Evolutionary conservation across 192 early-diverging fungal species (phyloP), one percentile per base, ranked within the genome.

Genomic region (Entomortierella beljakovae): DNA sequence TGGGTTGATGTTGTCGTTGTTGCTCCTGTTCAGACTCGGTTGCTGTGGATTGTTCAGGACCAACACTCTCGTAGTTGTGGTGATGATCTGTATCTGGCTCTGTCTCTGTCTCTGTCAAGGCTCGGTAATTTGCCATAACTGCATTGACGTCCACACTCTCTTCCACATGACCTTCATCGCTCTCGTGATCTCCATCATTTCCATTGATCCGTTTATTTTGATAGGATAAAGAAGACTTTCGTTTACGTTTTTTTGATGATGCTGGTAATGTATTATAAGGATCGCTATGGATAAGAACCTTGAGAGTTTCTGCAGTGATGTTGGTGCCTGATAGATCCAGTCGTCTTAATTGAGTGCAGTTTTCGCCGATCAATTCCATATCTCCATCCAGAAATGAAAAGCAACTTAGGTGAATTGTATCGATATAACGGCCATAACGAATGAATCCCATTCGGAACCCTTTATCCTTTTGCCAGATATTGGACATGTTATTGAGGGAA

Each of bases 61-160:
- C 54, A 20, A 40, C n/a, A 38, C 54, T 63, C 46, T 70, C 68
- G 38, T 61, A 61, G 43, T 46, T 46, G 5, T 52, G 67, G 20
- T 68, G 51, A 29, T 58, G 40, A 51, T 70, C 68, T 9, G 49
- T 23, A 15, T 74, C 71, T 2, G 53, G 37, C 31, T 66, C 71
- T 6, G 71, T 74, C 57, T 74, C 71, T 15, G 71, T 74, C 32
- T 74, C 71, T n/a, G 71, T 74, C 48, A 66, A n/a, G 10, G 38
- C 35, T 33, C 57, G 33, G 34, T 74, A 64, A 2, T 26, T 65
- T 35, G 1, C 8, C 57, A 65, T 74, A 55, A 25, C 42, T 38
- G 18, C 20, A 7, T 66, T 25, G 3, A 37, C 31, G 55, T 57
- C 54, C 1, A 35, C 68, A 0, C 22, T 43, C 20, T 51, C 58